These are phyloP conservation scores for Yamadazyma jaroonii DNA, from an alignment of 1,139 yeast species.

Conservation along the genomic window DNA sequence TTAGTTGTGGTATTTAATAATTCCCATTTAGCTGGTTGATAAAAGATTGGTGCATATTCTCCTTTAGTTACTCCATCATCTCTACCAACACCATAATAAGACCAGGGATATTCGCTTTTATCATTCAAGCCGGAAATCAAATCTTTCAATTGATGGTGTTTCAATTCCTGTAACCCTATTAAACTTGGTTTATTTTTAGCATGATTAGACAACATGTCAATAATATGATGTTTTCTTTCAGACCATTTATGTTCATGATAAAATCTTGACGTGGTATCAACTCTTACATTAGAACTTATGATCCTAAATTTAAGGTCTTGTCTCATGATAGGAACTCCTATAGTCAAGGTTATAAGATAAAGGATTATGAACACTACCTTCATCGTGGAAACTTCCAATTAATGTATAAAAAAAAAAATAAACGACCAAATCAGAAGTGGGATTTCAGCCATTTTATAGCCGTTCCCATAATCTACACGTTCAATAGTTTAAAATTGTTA, in stretches of 20 bases:
- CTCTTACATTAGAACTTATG: slow-evolving; percentile 23
- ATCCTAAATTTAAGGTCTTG: slow-evolving; percentile 8
- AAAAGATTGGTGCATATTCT: slow-evolving; percentile 46
- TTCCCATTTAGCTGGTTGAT: slow-evolving; percentile 26
- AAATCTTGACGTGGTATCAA: slow-evolving; percentile 18
- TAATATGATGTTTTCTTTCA: slow-evolving; percentile 18
- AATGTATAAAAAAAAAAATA: too few relatives aligned
- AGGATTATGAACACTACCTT: neutral
- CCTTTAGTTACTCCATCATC: slow-evolving; percentile 42
- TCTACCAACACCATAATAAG: slow-evolving; percentile 44
- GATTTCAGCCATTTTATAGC: neutral
- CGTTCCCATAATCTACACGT: neutral
- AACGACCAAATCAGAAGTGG: neutral
- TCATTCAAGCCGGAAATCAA: slow-evolving; percentile 12
- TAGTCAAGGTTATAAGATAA: neutral
- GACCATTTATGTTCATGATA: slow-evolving; percentile 25
- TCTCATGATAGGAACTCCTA: slow-evolving; percentile 1
- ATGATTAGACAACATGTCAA: slow-evolving; percentile 13
- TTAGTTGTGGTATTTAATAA: slow-evolving; percentile 33
- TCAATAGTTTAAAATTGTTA: neutral
- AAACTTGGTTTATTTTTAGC: slow-evolving; percentile 18
- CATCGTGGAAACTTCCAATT: too few relatives aligned
- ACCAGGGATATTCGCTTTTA: slow-evolving; percentile 20
- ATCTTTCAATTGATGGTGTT: slow-evolving; percentile 24
- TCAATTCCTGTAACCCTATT: slow-evolving; percentile 29